phyloP scores from a whole-genome alignment of 805 yeast species.

The Candida koratica region DNA sequence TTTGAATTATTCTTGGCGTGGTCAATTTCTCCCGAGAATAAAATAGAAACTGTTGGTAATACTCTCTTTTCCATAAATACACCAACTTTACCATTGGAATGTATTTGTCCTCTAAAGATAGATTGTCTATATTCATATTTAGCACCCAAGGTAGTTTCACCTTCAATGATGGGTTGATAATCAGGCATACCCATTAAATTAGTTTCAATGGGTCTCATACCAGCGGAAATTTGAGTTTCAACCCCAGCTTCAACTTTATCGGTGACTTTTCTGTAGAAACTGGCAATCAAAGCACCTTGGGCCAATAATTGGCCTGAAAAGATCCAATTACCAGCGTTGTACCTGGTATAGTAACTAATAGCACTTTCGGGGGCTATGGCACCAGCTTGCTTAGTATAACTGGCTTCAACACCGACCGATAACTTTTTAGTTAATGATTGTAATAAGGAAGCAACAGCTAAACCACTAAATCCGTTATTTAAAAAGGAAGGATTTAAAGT shows the following conservation, averaged over 20 bases:
- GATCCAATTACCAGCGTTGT: conserved; percentile 84
- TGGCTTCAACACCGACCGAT: conserved; percentile 87
- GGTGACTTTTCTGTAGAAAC: conserved; percentile 92
- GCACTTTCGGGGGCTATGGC: conserved; percentile 85
- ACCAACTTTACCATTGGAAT: conserved; percentile 84
- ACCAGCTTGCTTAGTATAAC: conserved; percentile 70
- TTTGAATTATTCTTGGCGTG: conserved; percentile 68
- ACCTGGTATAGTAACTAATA: conserved; percentile 85
- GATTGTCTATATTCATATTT: conserved; percentile 97
- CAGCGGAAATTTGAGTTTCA: conserved; percentile 78
- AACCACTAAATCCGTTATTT: conserved; percentile 75
- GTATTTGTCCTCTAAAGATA: conserved; percentile 91
- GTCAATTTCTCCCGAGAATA: conserved; percentile 91
- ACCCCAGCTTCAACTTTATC: conserved; percentile 94
- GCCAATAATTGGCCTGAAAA: conserved; percentile 92
- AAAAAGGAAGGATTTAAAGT: conserved; percentile 82
- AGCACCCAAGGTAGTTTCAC: conserved; percentile 90
- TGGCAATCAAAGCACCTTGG: conserved; percentile 82
- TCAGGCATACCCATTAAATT: conserved; percentile 77
- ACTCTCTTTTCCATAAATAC: conserved; percentile 91
- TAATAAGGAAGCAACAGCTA: conserved; percentile 83
- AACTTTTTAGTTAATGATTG: conserved; percentile 83
- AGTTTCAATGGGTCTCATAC: conserved; percentile 69
- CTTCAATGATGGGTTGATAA: conserved; percentile 81
- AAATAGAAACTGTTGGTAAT: conserved; percentile 82